Evolutionary conservation across 2,329 filamentous ascomycete genomes (phyloP).

Genomic region (Drechslerella dactyloides): DNA sequence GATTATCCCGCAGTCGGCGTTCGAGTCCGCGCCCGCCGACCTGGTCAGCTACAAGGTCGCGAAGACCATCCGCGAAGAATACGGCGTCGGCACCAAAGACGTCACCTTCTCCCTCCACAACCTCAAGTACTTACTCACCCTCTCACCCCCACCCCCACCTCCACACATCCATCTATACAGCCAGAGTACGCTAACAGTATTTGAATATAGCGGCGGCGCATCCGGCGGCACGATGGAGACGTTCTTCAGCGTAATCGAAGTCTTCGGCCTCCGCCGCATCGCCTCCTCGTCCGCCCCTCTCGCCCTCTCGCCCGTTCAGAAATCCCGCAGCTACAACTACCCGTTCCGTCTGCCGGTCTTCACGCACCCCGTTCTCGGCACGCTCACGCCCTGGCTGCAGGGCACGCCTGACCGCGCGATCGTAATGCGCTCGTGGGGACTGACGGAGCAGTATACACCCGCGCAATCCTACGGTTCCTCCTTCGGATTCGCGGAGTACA

Average conservation of each 20-base stretch:
- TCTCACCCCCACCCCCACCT: neutral
- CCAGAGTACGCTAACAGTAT: conserved; percentile 6
- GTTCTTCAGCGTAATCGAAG: conserved; percentile 66
- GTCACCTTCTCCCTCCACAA: conserved; percentile 63
- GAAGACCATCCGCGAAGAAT: conserved; percentile 62
- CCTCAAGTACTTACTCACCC: conserved; percentile 57
- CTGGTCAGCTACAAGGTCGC: conserved; percentile 66
- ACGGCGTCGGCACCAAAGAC: conserved; percentile 63
- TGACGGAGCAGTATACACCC: conserved; percentile 59
- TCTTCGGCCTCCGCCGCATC: conserved; percentile 63
- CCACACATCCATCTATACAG: conserved; percentile 8
- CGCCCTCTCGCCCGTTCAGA: conserved; percentile 64
- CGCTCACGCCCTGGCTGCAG: conserved; percentile 64
- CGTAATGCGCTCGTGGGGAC: conserved; percentile 70
- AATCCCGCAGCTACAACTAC: conserved; percentile 53
- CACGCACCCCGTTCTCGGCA: conserved; percentile 65
- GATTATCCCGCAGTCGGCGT: conserved; percentile 68
- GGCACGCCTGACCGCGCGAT: conserved; percentile 63
- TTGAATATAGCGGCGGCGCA: conserved; percentile 60
- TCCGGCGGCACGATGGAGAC: conserved; percentile 75
- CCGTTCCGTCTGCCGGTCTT: conserved; percentile 61
- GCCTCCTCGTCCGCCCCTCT: conserved; percentile 62
- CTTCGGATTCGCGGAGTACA: conserved; percentile 67
- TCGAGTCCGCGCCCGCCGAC: conserved; percentile 70
- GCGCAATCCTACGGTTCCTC: conserved; percentile 67